phyloP scores from a whole-genome alignment of 1,284 basidiomycete species.

The Porogramme epimiltina region DNA sequence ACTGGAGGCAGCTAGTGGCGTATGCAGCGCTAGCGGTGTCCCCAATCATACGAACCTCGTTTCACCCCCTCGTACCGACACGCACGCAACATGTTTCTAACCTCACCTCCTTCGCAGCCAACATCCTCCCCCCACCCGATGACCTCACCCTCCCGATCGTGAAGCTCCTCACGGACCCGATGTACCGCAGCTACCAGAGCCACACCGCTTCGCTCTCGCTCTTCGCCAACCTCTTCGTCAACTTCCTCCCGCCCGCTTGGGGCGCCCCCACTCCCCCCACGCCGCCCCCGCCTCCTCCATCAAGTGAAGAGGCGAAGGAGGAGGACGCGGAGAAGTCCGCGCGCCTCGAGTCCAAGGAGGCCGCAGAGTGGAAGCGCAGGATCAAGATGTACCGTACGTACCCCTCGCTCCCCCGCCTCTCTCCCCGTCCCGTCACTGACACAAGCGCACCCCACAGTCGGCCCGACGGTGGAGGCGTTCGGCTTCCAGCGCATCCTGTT shows the following conservation, averaged over 20 bases:
- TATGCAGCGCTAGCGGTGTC: too few species aligned
- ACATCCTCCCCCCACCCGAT: slow-evolving; percentile 84
- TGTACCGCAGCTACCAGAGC: slow-evolving; percentile 74
- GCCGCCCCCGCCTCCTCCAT: slow-evolving; percentile 38
- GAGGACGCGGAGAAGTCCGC: slow-evolving; percentile 32
- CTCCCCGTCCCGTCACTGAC: not conserved
- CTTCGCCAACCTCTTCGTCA: slow-evolving; percentile 72
- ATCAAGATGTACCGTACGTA: slow-evolving; percentile 89
- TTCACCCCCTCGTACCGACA: too few species aligned
- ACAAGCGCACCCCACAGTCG: slow-evolving; percentile 47
- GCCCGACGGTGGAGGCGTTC: slow-evolving; percentile 72
- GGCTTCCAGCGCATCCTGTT: slow-evolving; percentile 59
- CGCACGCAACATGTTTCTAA: too few species aligned
- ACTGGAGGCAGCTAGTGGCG: too few species aligned
- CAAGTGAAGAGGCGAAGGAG: slow-evolving; percentile 56
- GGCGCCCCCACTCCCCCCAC: slow-evolving; percentile 63
- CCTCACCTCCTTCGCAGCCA: slow-evolving; percentile 49
- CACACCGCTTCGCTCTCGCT: slow-evolving; percentile 79
- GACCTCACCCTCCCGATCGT: slow-evolving; percentile 71
- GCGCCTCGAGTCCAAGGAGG: slow-evolving; percentile 41
- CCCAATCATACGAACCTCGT: too few species aligned
- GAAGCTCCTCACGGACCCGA: slow-evolving; percentile 74
- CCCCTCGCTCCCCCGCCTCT: not conserved
- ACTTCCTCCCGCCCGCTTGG: slow-evolving; percentile 81
- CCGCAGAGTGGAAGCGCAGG: slow-evolving; percentile 77